Evolutionary conservation across 2,329 filamentous ascomycete species (phyloP).

Genomic region (Aspergillus sojae): DNA sequence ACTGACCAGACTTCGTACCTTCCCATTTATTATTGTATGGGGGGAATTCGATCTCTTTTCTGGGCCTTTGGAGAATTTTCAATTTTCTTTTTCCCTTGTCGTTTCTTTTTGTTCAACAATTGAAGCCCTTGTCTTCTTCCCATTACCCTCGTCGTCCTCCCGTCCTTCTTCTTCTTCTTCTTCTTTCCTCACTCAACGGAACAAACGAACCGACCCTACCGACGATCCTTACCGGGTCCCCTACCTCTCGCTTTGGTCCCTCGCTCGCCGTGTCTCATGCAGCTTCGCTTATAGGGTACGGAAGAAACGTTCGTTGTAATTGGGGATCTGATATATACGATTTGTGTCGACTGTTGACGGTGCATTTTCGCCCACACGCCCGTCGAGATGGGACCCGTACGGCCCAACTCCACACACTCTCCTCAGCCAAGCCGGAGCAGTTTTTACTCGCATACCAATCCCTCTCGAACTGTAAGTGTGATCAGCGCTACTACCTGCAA

Average conservation of each 20-base stretch:
- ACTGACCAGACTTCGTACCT: not conserved
- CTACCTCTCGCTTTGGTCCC: not conserved
- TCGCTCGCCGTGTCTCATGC: not conserved
- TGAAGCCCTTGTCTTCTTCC: not conserved
- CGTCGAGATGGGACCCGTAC: conserved; percentile 2
- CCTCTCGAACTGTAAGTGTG: conserved; percentile 7
- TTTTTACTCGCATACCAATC: conserved; percentile 9
- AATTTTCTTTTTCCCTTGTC: not conserved
- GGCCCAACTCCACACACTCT: conserved; percentile 5
- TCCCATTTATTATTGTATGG: not conserved
- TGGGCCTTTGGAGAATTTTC: not conserved
- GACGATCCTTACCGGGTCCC: not conserved
- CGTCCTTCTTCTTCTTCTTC: not conserved
- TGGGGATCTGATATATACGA: not conserved
- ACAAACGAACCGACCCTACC: not conserved
- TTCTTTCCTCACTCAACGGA: not conserved
- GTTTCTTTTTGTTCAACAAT: not conserved
- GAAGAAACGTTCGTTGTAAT: not conserved
- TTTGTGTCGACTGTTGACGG: not conserved
- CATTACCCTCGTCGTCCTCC: not conserved
- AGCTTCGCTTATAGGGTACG: not conserved
- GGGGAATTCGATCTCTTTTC: not conserved
- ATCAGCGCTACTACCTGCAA: not conserved
- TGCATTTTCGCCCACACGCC: not conserved
- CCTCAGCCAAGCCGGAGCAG: conserved; percentile 12